Evolutionary conservation across 345 rosid genomes (phyloP), one percentile per base, ranked within the genome.

Genomic region (Acer yangbiense): DNA sequence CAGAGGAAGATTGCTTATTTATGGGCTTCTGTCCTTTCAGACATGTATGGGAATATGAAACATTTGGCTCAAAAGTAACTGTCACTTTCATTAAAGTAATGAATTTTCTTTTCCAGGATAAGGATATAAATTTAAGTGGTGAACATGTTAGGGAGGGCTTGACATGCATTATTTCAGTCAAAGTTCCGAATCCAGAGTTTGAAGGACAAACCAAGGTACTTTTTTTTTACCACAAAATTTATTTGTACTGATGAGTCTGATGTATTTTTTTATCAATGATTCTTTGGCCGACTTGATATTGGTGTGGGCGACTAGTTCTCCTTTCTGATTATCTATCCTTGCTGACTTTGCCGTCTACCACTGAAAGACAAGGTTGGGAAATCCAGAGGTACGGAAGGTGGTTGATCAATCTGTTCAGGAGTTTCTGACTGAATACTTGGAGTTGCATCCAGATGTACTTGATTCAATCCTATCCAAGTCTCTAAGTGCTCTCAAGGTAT

Each of bases 141-240:
- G 98, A 97, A 79, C 98, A 97, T 83, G 98, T 97, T 18, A 85
- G 98, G 87, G 99, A 97, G 79, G 99, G 99, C 69, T 78, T 97
- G 86, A 93, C 99, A 46, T 93, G 98, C 83, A 85, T 97, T 75
- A 82, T 97, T 76, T 94, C 99, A n/a, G 98, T 97, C 77, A 94
- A 93, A 88, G 93, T 97, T 89, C 89, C 98, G 54, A 94, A 91
- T 84, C 99, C 99, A 17, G 99, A 97, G 85, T 97, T 97, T 86
- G 98, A 97, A 90, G 99, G 99, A 75, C 99, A 97, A 84, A 97
- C 99, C 35, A 94, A 97, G 97, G 99, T 94, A 89, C 63, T 76
- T 21, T 14, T 21, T 14, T 62, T 73, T 70, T 48, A 71, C 71
- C 46, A 39, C 44, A 18, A 23, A 74, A 39, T 79, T 71, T 62